These are phyloP conservation scores for Candida coquimbonensis DNA, from an alignment of 805 yeast genomes.

Conservation along the genomic window DNA sequence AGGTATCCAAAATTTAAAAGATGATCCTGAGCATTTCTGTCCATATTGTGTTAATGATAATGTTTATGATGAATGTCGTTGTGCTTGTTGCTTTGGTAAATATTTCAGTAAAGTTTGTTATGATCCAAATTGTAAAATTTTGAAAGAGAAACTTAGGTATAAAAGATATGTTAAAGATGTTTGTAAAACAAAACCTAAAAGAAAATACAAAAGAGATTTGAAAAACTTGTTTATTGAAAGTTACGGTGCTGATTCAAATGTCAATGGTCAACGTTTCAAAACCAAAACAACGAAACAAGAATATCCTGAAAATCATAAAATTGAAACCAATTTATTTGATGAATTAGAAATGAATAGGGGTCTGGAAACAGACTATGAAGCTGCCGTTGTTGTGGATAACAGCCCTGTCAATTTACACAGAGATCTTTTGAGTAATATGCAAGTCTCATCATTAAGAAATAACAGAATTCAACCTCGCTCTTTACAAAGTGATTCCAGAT, in stretches of 20 bases:
- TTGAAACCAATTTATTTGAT: background rate
- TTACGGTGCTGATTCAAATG: background rate
- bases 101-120: conserved; percentile 22
- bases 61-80: conserved; percentile 23
- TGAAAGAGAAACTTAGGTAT: conserved; percentile 20
- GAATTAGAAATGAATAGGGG: conserved; percentile 3
- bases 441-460: conserved; percentile 10
- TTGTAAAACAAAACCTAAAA: conserved; percentile 18
- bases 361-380: background rate
- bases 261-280: conserved; percentile 4
- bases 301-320: background rate
- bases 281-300: background rate
- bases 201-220: conserved; percentile 6
- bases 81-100: conserved; percentile 23
- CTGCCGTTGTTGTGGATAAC: background rate
- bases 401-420: conserved; percentile 8
- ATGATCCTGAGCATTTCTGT: conserved; percentile 20
- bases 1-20: conserved; percentile 14
- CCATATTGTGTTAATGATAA: conserved; percentile 23
- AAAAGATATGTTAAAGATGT: conserved; percentile 21
- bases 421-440: conserved; percentile 9
- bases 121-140: conserved; percentile 18
- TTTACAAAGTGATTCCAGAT: background rate
- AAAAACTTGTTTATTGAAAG: background rate
- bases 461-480: background rate